Base-by-base conservation (phyloP, 2,329 filamentous ascomycete genomes). In the Pochonia chlamydosporia region DNA sequence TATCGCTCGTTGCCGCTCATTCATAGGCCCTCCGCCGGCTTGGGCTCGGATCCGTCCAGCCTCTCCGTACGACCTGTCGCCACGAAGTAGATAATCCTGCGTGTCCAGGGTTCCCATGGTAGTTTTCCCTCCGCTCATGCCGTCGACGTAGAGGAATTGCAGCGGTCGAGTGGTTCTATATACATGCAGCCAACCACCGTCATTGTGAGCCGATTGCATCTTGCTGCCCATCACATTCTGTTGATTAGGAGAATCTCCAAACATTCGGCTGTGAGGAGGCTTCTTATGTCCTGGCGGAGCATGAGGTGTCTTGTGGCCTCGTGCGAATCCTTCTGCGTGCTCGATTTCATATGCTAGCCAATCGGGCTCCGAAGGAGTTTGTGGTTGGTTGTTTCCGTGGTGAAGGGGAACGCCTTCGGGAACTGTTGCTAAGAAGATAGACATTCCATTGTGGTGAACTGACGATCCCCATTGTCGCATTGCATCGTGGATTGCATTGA, bases 311-410 rank as follows among this genome's bases (percentile, higher is more conserved):
- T 16, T 14, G 31, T 18, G 20, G 31, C 31, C 20, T 11, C 50
- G 55, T 4, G 78, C 75, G 59, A 84, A 84, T 5, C 72, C 58
- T 48, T 79, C 63, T 1, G 80, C 78, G 65, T 84, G 80, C 51
- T 84, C 79, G 4, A 79, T 74, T 57, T 84, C 80, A 54, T 82
- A 84, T 0, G 80, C 80, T 2, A 84, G 64, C 78, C 79, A 83
- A 53, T 82, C 74, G 11, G 71, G 73, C 0, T 73, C 76, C 8
- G 64, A 69, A 1, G 81, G 64, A 0, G 66, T 64, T 3, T 72
- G 62, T 0, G 63, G 50, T 4, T 54, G 61, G 4, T 52, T 51
- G 0, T 69, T 74, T 4, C 80, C 80, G 54, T 84, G 81, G 52
- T 84, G 82, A 8, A 84, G 64, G 35, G 76, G 68, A 0, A 73